Evolutionary conservation across 805 yeast genomes (phyloP).

Genomic region (Candida xiaguanensis): DNA sequence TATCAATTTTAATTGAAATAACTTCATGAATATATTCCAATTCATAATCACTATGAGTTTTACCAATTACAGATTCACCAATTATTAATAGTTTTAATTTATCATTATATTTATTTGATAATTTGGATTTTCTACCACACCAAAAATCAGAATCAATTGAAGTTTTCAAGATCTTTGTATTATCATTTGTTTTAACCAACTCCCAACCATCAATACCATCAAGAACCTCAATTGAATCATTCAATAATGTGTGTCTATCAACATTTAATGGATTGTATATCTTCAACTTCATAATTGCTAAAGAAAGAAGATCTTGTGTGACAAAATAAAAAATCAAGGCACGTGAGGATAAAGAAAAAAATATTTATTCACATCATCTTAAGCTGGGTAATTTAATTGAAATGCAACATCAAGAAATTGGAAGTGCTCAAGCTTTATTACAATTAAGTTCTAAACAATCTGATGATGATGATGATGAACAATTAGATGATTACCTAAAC

Average conservation of each 20-base stretch:
- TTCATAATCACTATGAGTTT: conserved; percentile 35
- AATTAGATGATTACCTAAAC: conserved; percentile 9
- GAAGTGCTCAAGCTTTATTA: conserved; percentile 45
- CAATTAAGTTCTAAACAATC: conserved; percentile 32
- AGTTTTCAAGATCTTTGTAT: neutral
- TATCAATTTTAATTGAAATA: conserved; percentile 15
- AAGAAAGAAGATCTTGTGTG: too few species aligned
- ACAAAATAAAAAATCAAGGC: too few species aligned
- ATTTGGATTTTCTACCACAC: conserved; percentile 5
- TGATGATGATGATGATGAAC: neutral
- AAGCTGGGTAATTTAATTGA: conserved; percentile 2
- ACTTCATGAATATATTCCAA: conserved; percentile 33
- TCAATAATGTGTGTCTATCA: conserved; percentile 4
- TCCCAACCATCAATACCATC: conserved; percentile 2
- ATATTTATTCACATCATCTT: neutral
- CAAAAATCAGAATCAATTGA: conserved; percentile 3
- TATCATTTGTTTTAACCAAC: conserved; percentile 1
- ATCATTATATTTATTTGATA: neutral
- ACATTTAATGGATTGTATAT: neutral
- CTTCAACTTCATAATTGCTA: conserved; percentile 3
- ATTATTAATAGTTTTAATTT: conserved; percentile 4
- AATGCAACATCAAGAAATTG: conserved; percentile 32
- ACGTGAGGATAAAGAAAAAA: neutral
- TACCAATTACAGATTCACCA: conserved; percentile 4
- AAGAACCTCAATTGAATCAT: conserved; percentile 1